These are phyloP conservation scores for Citrus maxima DNA, from an alignment of 345 rosid genomes.

Conservation along the genomic window DNA sequence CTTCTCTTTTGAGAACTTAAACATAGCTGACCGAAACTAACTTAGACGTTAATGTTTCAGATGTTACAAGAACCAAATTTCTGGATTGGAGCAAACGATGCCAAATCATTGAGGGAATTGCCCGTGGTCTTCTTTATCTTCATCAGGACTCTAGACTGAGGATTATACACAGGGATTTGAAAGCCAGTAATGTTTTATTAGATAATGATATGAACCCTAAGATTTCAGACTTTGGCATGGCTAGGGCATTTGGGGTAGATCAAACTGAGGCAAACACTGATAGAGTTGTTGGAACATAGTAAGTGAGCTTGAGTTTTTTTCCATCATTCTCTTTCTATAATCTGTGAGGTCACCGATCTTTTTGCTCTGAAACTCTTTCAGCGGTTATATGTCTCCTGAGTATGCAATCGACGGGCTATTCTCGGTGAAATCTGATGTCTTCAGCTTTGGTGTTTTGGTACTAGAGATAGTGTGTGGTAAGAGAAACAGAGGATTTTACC, in stretches of 20 bases:
- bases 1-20: background rate
- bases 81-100: background rate
- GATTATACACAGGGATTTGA: background rate
- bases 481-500: background rate
- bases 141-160: background rate
- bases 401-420: background rate
- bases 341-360: background rate
- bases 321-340: background rate
- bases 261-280: background rate
- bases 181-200: background rate
- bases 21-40: background rate
- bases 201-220: background rate
- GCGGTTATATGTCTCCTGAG: background rate
- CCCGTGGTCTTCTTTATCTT: background rate
- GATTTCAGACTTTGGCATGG: background rate
- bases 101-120: background rate
- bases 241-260: background rate
- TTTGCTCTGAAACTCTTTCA: background rate
- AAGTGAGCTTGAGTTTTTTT: background rate
- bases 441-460: background rate
- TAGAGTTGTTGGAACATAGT: background rate
- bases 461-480: background rate
- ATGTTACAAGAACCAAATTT: background rate
- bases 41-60: background rate
- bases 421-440: background rate